Evolutionary conservation across 2,329 filamentous ascomycete species (phyloP), one percentile per base, ranked within the genome.

Genomic region (Delphinella strobiligena): DNA sequence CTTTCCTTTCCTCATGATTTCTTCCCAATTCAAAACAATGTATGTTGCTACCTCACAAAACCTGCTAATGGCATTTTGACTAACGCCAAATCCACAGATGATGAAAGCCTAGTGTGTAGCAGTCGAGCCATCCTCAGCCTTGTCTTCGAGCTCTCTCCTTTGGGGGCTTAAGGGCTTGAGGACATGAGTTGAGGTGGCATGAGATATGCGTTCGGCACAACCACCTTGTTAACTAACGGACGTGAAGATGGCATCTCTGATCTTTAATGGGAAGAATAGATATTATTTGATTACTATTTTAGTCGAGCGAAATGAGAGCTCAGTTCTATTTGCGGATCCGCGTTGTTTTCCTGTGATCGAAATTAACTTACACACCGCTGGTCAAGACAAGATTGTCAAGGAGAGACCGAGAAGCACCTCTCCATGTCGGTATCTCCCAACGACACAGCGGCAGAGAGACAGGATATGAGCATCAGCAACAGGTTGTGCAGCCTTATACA

Each of bases 181-280:
- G 67, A 74, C 77, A 63, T 68, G 68, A 71, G 64, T 64, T 48
- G 69, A 67, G 66, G 75, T 67, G 82, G 76, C 71, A 75, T 98
- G 91, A 96, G 79, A 87, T 87, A 74, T 80, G 91, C 87, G 91
- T 95, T 83, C 87, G 89, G 85, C 91, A 95, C 89, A 94, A 73
- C 66, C 74, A 79, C 82, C 89, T 95, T 96, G 87, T 95, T 93
- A 85, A 75, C 67, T 67, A 74, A 85, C 88, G 89, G 79, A 94
- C 89, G 91, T 88, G 77, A 85, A 81, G 74, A 82, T 80, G 82
- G 86, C 81, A 93, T 83, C 85, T 95, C 89, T 96, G 89, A 96
- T 61, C 71, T 31, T 36, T 18, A 42, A 41, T 76, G 77, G 74
- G 72, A 71, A 71, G 68, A 62, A 56, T 43, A 24, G 19, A 22